These are phyloP conservation scores for Tremella fuciformis DNA, from an alignment of 768 basidiomycete genomes.

Conservation along the genomic window DNA sequence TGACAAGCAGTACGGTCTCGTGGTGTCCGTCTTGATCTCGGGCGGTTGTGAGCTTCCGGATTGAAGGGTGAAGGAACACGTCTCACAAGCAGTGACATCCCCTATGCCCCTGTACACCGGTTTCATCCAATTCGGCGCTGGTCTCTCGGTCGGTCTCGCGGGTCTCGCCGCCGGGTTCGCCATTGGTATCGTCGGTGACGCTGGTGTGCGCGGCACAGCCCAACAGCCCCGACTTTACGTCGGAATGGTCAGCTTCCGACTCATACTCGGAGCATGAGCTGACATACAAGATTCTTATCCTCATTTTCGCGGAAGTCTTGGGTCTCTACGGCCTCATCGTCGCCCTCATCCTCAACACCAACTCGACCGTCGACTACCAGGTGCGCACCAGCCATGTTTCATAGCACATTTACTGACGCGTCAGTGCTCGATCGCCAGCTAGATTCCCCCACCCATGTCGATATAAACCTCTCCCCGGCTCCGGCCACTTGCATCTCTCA, in stretches of 20 bases:
- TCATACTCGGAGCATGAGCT: background rate
- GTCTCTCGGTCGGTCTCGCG: conserved; percentile 95
- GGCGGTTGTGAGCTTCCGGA: conserved; percentile 65
- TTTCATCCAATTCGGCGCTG: conserved; percentile 60
- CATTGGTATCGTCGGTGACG: conserved; percentile 96
- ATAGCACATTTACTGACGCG: too few species aligned
- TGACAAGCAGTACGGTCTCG: conserved; percentile 74
- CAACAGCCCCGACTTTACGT: conserved; percentile 93
- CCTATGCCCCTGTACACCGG: conserved; percentile 88
- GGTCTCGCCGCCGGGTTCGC: conserved; percentile 54
- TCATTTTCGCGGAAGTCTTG: conserved; percentile 75
- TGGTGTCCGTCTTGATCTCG: conserved; percentile 96
- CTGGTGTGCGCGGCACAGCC: conserved; percentile 94
- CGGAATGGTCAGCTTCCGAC: conserved; percentile 63
- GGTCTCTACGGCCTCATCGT: conserved; percentile 95
- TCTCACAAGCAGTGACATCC: conserved; percentile 59
- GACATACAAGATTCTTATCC: conserved; percentile 71
- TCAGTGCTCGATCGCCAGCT: too few species aligned
- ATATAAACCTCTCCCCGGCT: too few species aligned
- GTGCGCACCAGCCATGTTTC: too few species aligned
- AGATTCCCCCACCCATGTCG: too few species aligned
- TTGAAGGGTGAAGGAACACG: background rate
- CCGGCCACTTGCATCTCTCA: too few species aligned
- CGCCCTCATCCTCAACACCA: conserved; percentile 91
- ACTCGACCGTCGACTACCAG: conserved; percentile 38